These are phyloP conservation scores for Saccharomycopsis sp. DNA, from an alignment of 805 yeast species.

Conservation along the genomic window DNA sequence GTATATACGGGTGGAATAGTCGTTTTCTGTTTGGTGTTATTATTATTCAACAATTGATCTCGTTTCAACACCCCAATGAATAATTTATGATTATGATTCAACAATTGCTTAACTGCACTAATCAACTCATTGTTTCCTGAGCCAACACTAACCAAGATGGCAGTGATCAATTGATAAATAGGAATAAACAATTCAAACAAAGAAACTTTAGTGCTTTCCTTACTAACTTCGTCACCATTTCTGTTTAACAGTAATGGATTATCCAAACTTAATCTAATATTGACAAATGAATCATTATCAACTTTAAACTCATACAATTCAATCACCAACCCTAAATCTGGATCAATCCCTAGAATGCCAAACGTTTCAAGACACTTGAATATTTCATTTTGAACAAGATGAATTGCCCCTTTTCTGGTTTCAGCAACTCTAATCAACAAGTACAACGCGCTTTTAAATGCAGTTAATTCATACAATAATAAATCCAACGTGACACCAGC, in stretches of 20 bases:
- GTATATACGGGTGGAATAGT: slow-evolving; percentile 26
- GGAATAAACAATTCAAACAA: slow-evolving; percentile 66
- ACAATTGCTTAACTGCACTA: slow-evolving; percentile 42
- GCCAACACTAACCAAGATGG: slow-evolving; percentile 69
- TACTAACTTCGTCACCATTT: slow-evolving; percentile 21
- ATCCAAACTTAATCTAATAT: slow-evolving; percentile 45
- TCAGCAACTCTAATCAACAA: slow-evolving; percentile 71
- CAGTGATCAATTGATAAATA: slow-evolving; percentile 60
- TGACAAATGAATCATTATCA: slow-evolving; percentile 25
- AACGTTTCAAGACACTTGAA: slow-evolving; percentile 55
- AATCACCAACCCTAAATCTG: slow-evolving; percentile 66
- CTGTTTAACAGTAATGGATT: slow-evolving; percentile 37
- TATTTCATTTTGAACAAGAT: slow-evolving; percentile 65
- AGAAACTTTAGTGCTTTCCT: slow-evolving; percentile 32
- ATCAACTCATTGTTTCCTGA: slow-evolving; percentile 60
- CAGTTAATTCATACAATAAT: slow-evolving; percentile 65
- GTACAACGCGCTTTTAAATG: slow-evolving; percentile 64
- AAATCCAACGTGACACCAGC: slow-evolving; percentile 36
- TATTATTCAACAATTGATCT: slow-evolving; percentile 32
- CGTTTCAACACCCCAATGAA: slow-evolving; percentile 57
- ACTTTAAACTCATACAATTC: slow-evolving; percentile 33
- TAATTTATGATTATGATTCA: slow-evolving; percentile 46
- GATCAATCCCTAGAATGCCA: slow-evolving; percentile 57
- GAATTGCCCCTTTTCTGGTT: slow-evolving; percentile 69
- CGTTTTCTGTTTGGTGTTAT: slow-evolving; percentile 11